These are phyloP conservation scores for Gliomastix tumulicola DNA, from an alignment of 2,329 filamentous ascomycete genomes.

Conservation along the genomic window DNA sequence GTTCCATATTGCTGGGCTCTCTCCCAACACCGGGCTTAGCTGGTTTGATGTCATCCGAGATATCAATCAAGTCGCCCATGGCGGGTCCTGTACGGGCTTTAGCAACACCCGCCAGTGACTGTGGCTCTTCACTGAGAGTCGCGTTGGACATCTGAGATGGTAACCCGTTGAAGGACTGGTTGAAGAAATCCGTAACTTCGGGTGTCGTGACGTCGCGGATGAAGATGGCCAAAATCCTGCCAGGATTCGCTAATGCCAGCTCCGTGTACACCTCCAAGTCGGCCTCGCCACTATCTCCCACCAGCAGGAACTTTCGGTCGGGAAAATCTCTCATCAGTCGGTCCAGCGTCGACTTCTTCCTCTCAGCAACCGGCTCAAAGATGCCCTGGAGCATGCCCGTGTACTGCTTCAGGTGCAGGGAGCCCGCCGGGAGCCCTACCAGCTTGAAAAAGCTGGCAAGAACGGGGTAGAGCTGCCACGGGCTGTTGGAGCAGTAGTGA, in stretches of 20 bases:
- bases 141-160: conserved; percentile 15
- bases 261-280: conserved; percentile 97
- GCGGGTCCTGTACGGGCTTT: conserved; percentile 17
- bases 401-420: conserved; percentile 94
- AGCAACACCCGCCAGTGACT: not conserved
- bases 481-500: conserved; percentile 98
- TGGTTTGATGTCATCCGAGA: conserved; percentile 44
- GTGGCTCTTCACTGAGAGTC: conserved; percentile 2
- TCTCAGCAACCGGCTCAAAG: conserved; percentile 92
- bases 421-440: conserved; percentile 76
- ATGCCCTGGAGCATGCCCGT: conserved; percentile 96
- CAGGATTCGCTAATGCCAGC: conserved; percentile 76
- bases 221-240: conserved; percentile 78
- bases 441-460: conserved; percentile 77
- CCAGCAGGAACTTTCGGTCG: conserved; percentile 77
- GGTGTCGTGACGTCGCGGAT: conserved; percentile 92
- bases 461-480: conserved; percentile 94
- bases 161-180: conserved; percentile 39
- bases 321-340: conserved; percentile 86
- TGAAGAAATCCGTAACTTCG: conserved; percentile 67
- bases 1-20: conserved; percentile 22
- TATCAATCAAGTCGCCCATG: conserved; percentile 56
- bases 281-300: conserved; percentile 93
- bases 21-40: too few species aligned
- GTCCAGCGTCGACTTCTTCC: conserved; percentile 84